Percentiles rank a stretch among this genome's conserved stretches.
Evolutionary conservation across 176 grass and related monocot genomes (phyloP).

Genomic region (Pontederia paniculata): DNA sequence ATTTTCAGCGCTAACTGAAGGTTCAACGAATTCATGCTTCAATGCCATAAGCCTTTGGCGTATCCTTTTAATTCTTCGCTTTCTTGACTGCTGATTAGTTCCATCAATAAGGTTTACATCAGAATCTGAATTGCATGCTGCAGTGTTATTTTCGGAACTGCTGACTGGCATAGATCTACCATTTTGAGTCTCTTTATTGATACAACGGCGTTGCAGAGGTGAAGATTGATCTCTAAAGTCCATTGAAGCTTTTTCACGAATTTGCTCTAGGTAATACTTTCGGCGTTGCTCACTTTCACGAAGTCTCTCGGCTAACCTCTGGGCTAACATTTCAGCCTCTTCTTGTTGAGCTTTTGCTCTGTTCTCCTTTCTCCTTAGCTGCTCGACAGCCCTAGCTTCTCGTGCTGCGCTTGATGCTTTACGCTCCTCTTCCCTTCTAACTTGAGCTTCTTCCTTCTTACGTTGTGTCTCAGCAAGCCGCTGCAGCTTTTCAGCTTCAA

Average conservation of each 20-base stretch:
- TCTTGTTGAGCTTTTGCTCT: constrained; percentile 88
- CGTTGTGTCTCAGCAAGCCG: constrained; percentile 92
- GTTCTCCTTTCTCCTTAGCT: constrained; percentile 91
- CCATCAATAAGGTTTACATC: constrained; percentile 48
- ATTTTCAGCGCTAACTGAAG: constrained; percentile 51
- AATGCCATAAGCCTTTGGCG: constrained; percentile 95
- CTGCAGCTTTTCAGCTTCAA: constrained; percentile 99
- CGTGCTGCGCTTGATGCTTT: constrained; percentile 97
- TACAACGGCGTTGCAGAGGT: constrained; percentile 88
- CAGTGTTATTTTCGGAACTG: constrained; percentile 56
- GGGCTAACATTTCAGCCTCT: constrained; percentile 92
- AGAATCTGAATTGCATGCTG: constrained; percentile 42
- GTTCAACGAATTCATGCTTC: constrained; percentile 93
- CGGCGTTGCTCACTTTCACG: constrained; percentile 97
- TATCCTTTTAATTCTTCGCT: constrained; percentile 94
- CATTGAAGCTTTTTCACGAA: constrained; percentile 98
- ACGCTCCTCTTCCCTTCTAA: constrained; percentile 95
- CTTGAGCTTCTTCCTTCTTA: constrained; percentile 96
- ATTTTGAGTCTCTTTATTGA: constrained; percentile 61
- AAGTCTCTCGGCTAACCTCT: constrained; percentile 89
- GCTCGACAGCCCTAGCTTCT: constrained; percentile 73
- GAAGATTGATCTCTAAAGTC: constrained; percentile 97
- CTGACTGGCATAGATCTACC: constrained; percentile 48
- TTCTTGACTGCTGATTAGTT: constrained; percentile 37
- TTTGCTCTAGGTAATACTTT: constrained; percentile 96